A percentile compares a stretch with the other conserved stretches of the same genome.
These are phyloP conservation scores for Blastobotrys raffinosifermentans DNA, from an alignment of 1,139 yeast genomes.

Conservation along the genomic window DNA sequence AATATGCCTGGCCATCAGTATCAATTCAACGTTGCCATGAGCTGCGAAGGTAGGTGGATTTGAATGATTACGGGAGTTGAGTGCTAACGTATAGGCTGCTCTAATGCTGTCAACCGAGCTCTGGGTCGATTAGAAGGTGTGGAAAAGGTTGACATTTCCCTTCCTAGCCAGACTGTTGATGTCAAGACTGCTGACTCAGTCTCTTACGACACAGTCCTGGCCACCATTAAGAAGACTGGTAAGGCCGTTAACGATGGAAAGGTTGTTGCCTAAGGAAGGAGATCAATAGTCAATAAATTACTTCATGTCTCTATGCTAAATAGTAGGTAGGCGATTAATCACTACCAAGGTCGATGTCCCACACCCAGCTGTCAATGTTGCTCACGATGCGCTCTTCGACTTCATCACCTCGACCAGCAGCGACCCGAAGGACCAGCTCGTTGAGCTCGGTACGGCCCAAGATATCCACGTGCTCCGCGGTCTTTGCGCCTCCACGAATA, in stretches of 20 bases:
- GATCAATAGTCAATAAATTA: background rate
- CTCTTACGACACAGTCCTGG: conserved; percentile 69
- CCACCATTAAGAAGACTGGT: conserved; percentile 84
- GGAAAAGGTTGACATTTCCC: conserved; percentile 60
- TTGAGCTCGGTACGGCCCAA: conserved; percentile 89
- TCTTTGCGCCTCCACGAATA: conserved; percentile 93
- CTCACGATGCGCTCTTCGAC: conserved; percentile 60
- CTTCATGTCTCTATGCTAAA: conserved; percentile 1
- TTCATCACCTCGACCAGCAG: conserved; percentile 66
- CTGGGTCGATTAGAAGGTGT: conserved; percentile 72
- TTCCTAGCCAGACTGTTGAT: conserved; percentile 77
- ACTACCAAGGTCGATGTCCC: conserved; percentile 41
- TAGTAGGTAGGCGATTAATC: conserved; percentile 8
- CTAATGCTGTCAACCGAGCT: conserved; percentile 79
- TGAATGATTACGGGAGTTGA: background rate
- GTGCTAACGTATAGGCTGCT: conserved; percentile 51
- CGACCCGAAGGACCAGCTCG: conserved; percentile 75
- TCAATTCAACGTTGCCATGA: conserved; percentile 73
- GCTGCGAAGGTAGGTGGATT: conserved; percentile 52
- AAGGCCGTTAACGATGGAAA: conserved; percentile 71
- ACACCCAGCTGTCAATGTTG: conserved; percentile 53
- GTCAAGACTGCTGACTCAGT: conserved; percentile 54
- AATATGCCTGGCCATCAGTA: too few relatives aligned
- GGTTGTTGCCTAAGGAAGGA: conserved; percentile 23
- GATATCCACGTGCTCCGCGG: conserved; percentile 97